These are phyloP conservation scores for Bolboschoenus planiculmis DNA, from an alignment of 176 grass and related monocot species.

Conservation along the genomic window DNA sequence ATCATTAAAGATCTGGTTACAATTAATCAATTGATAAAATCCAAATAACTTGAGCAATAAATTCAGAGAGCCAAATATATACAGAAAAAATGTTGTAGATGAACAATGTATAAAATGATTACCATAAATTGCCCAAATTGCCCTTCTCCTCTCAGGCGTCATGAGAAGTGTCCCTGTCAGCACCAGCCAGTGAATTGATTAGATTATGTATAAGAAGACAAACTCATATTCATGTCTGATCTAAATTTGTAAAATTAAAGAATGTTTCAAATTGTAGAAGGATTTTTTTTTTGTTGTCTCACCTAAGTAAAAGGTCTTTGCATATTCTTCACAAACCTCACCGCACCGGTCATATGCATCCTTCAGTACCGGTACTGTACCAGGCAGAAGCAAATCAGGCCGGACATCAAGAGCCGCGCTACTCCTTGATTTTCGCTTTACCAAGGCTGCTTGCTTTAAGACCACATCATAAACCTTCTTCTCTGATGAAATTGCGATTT, in stretches of 20 bases:
- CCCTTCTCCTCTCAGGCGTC: conserved; percentile 73
- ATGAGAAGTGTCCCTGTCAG: conserved; percentile 78
- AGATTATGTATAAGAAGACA: neutral
- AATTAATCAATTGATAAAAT: neutral
- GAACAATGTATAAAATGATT: conserved; percentile 6
- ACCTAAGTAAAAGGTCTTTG: conserved; percentile 97
- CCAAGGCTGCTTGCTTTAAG: conserved; percentile 62
- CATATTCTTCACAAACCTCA: conserved; percentile 83
- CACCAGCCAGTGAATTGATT: neutral
- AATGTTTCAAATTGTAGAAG: neutral
- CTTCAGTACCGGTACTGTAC: conserved; percentile 32
- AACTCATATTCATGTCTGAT: conserved; percentile 7
- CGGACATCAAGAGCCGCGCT: neutral
- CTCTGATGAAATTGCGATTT: conserved; percentile 34
- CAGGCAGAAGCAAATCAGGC: conserved; percentile 25
- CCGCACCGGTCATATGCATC: conserved; percentile 64
- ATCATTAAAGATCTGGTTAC: neutral
- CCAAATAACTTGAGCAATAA: neutral
- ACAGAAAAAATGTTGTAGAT: neutral
- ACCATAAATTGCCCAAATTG: conserved; percentile 99
- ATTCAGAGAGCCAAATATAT: neutral
- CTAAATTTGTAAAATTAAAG: conserved; percentile 8
- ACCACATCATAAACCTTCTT: conserved; percentile 76
- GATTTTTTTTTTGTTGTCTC: neutral
- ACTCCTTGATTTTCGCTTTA: conserved; percentile 18